Base-by-base conservation (phyloP, 1,139 yeast genomes). In the Blastobotrys malaysiensis region DNA sequence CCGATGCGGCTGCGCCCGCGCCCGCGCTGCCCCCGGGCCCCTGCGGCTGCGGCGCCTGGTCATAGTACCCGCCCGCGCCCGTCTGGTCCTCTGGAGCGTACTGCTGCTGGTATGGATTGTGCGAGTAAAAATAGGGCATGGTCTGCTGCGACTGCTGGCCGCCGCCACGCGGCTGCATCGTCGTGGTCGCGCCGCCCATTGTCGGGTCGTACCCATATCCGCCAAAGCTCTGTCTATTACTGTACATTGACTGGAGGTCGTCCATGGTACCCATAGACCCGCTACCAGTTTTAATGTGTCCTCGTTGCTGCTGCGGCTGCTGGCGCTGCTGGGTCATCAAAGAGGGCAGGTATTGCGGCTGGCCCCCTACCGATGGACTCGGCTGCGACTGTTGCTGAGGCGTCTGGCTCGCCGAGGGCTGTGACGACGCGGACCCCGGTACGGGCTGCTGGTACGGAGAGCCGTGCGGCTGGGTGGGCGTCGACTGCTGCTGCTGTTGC, bases 101-200 rank as follows among this genome's bases (percentile, higher is more conserved):
- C 16, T 31, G 43, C 26, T 46, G 44, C 44, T 46, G 49, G 24
- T 46, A 43, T 26, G 31, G 50, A 18, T 48, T 36, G 24, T 48
- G 50, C 27, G 43, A 44, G 13, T 44, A 20, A 20, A 36, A 48
- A 39, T 48, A 48, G 21, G 39, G 43, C 50, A 48, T 48, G 45
- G 39, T 48, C 19, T 48, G 53, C 36, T 39, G 53, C 21, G 19
- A 47, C 36, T 45, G 52, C 22, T 20, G 45, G n/a, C 14, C 44
- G 27, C 18, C 36, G 31, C 27, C 26, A 19, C 26, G 45, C 45
- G 26, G 18, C 14, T n/a, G 44, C 39, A 39, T 31, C 3, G 39
- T 31, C 39, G 39, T 31, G 16, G 39, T 22, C 26, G 26, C n/a
- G n/a, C n/a, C 44, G 13, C 45, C 52, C 21, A 36, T 48, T 4